These are phyloP conservation scores for Pseudocercospora musae DNA, from an alignment of 2,329 filamentous ascomycete species.

Conservation along the genomic window DNA sequence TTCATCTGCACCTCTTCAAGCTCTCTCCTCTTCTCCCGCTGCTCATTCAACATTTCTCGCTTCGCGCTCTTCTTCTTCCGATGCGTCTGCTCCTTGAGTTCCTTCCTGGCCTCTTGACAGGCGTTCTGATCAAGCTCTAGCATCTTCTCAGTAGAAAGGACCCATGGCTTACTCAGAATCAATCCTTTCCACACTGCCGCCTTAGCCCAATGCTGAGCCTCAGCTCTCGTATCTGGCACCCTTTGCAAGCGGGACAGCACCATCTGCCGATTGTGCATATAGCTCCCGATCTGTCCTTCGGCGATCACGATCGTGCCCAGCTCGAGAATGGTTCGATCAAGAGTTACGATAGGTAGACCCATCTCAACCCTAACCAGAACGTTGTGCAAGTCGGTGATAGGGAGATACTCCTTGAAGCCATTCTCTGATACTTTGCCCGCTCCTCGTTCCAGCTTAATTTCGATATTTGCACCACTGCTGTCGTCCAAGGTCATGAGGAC, in stretches of 20 bases:
- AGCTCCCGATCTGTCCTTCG: conserved; percentile 55
- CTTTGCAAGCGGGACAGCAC: conserved; percentile 52
- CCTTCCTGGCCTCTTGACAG: conserved; percentile 35
- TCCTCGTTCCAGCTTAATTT: conserved; percentile 50
- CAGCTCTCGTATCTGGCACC: conserved; percentile 52
- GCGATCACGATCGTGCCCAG: conserved; percentile 54
- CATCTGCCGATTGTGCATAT: conserved; percentile 52
- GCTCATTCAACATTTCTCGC: conserved; percentile 34
- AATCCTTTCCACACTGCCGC: conserved; percentile 48
- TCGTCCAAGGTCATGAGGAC: conserved; percentile 58
- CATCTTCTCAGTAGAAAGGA: conserved; percentile 44
- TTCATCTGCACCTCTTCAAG: conserved; percentile 43
- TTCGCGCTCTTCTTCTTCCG: conserved; percentile 35
- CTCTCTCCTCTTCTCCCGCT: conserved; percentile 38
- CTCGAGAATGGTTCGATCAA: conserved; percentile 37
- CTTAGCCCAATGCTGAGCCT: conserved; percentile 53
- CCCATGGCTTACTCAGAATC: conserved; percentile 54
- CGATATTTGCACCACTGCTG: conserved; percentile 57
- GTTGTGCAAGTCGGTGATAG: conserved; percentile 39
- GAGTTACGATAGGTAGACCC: conserved; percentile 44
- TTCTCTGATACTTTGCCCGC: conserved; percentile 7
- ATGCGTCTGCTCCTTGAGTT: conserved; percentile 34
- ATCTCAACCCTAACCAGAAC: conserved; percentile 37
- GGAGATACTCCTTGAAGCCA: conserved; percentile 26
- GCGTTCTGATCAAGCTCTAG: conserved; percentile 41